Base-by-base conservation (phyloP, 129 eudicot genomes). In the Chrysanthemum seticuspe region DNA sequence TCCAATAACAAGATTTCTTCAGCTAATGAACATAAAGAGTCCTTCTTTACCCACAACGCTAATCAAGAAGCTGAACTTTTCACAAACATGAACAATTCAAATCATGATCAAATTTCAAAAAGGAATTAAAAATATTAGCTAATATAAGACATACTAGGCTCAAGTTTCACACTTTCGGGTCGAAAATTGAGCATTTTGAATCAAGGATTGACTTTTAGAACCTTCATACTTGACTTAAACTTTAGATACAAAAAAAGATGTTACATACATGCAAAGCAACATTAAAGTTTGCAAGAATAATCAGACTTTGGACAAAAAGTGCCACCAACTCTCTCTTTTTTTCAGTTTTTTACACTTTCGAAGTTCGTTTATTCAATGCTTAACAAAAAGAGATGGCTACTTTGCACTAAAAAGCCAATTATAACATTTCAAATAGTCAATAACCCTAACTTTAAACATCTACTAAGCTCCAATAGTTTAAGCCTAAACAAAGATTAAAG, bases 281-380 rank as follows among this genome's bases (percentile, higher is more conserved):
- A 73, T 27, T 34, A 27, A 61, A 73, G 50, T 36, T 27, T 53
- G 49, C 12, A 36, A 52, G 49, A 34, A 64, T 74, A n/a, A 74
- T 51, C 47, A 72, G 21, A 34, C 40, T 34, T 53, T 53, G n/a
- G 52, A 74, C 15, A 75, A 34, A 73, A 75, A 75, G 67, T 66
- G 73, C 29, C 66, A 75, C 31, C 67, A 2, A 66, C 29, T 5
- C 5, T 21, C 65, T 54, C n/a, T n/a, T n/a, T n/a, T 49, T 73
- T 12, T 49, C 3, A 16, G 59, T 1, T 62, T 51, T 48, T 49
- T 48, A 47, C 12, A 12, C 6, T 44, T 58, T 19, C 44, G 25
- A 60, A 60, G 49, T 44, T 50, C 3, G 15, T 19, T 58, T 13
- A 57, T 25, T 25, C 65, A 11, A 54, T 52, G 55, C 18, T 31